Evolutionary conservation across 352 stramenopile genomes (phyloP), one percentile per base, ranked within the genome.

Genomic region (Nannochloropsis limnetica): DNA sequence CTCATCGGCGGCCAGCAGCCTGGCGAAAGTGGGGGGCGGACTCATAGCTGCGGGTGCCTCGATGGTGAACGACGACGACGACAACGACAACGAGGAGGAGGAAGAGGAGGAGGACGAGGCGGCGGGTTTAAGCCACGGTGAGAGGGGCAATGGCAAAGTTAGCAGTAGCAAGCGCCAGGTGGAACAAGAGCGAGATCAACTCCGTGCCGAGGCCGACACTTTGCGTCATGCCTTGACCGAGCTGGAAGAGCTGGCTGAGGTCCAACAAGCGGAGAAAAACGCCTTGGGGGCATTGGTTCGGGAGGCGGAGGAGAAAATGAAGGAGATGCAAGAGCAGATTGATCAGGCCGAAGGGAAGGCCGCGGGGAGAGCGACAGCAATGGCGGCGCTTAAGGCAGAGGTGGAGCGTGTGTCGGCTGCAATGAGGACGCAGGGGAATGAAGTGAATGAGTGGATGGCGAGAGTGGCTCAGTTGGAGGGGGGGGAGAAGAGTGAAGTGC

Each of bases 371-470:
- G 61, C 61, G 11, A 29, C 61, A 9, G 61, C 61, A 25, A 23
- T 29, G 61, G n/a, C n/a, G 61, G 61, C 61, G n/a, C 25, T 74
- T 8, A 74, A 74, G 61, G 61, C 61, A 74, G 61, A 74, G n/a
- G 61, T 74, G n/a, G 61, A 74, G 61, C 61, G 61, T 1, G 22
- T 74, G 61, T 14, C 11, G n/a, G 4, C 61, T 25, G 61, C 61
- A 6, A 74, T 74, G 61, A 8, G 61, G 11, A 74, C n/a, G n/a
- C 61, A 74, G 25, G 61, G 61, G n/a, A 74, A 27, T 25, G 61
- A 74, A 29, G 61, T 74, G 20, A 25, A 22, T 31, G 61, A 74
- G 1, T 74, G 61, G 61, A 74, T 74, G 61, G 61, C 61, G 14
- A 8, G 61, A 1, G 61, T 74, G n/a, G 25, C 61, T 29, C 61